Conservation (phyloP, 2,329 filamentous ascomycete genomes). For the Fusarium clavum region DNA sequence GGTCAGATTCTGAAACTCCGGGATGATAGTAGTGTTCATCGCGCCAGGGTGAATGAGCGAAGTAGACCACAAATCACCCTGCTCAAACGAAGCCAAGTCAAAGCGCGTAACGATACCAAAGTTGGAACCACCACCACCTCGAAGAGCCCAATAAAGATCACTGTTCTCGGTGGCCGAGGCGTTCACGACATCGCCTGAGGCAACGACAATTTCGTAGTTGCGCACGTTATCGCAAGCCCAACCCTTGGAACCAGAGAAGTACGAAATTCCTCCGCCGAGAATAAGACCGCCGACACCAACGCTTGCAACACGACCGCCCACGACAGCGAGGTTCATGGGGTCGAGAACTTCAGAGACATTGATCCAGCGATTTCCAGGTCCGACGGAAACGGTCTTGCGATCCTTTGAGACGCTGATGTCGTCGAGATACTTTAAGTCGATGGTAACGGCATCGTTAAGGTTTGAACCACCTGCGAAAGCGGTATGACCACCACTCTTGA, state of each 20-base stretch:
- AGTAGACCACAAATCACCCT: conserved; percentile 48
- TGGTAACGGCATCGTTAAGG: conserved; percentile 53
- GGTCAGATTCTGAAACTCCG: conserved; percentile 29
- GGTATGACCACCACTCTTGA: conserved; percentile 65
- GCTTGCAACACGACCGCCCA: conserved; percentile 44
- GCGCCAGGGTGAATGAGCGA: conserved; percentile 6
- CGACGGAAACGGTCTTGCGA: conserved; percentile 17
- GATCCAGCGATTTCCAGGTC: conserved; percentile 24
- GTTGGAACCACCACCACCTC: conserved; percentile 23
- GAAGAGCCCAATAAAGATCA: conserved; percentile 25
- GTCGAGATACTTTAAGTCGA: conserved; percentile 58
- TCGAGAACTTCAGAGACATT: conserved; percentile 16
- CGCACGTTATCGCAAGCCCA: conserved; percentile 60
- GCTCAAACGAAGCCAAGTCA: conserved; percentile 46
- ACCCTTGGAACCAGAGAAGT: conserved; percentile 52
- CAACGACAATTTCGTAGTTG: conserved; percentile 61
- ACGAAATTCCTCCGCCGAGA: conserved; percentile 57
- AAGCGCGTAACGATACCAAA: conserved; percentile 44
- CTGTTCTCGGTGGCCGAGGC: conserved; percentile 1
- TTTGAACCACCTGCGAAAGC: conserved; percentile 59
- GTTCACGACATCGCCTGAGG: conserved; percentile 56
- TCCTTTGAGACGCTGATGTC: conserved; percentile 12
- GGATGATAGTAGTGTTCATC: conserved; percentile 21
- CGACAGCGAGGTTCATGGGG: conserved; percentile 11
- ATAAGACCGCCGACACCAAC: conserved; percentile 48